phyloP scores from a whole-genome alignment of 352 stramenopile genomes.

The Phytophthora fragariae region DNA sequence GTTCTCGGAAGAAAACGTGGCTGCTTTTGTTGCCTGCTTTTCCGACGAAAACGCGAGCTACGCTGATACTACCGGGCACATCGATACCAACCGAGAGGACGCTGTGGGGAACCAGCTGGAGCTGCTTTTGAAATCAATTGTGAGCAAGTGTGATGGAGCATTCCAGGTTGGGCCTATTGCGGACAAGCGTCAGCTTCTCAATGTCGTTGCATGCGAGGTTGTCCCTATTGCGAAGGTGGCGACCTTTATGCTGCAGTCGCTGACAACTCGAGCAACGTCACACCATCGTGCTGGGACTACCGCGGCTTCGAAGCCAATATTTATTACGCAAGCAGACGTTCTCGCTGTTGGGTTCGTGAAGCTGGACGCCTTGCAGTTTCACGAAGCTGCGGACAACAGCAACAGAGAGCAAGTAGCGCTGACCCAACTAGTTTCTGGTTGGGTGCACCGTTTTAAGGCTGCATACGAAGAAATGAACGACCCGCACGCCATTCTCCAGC shows the following conservation, averaged over 20 bases:
- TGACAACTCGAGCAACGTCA: constrained; percentile 19
- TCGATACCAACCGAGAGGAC: constrained; percentile 28
- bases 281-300: constrained; percentile 19
- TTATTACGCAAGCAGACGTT: constrained; percentile 61
- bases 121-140: constrained; percentile 34
- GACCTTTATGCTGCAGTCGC: constrained; percentile 69
- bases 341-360: constrained; percentile 59
- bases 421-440: constrained; percentile 52
- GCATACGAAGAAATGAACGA: constrained; percentile 87
- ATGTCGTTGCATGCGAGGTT: constrained; percentile 80
- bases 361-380: constrained; percentile 28
- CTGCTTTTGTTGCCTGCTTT: constrained; percentile 65
- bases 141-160: constrained; percentile 38
- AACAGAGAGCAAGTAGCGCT: constrained; percentile 36
- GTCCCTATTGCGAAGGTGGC: constrained; percentile 75
- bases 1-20: constrained; percentile 62
- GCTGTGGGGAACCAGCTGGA: constrained; percentile 41
- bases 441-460: constrained; percentile 72
- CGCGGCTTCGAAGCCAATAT: constrained; percentile 61
- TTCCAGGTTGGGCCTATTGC: constrained; percentile 43
- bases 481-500: constrained; percentile 65
- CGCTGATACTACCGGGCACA: constrained; percentile 6
- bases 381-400: constrained; percentile 3
- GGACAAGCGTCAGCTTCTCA: constrained; percentile 64
- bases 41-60: constrained; percentile 21